Evolutionary conservation across 768 basidiomycete species (phyloP).

Genomic region (Termitomyces sp.): DNA sequence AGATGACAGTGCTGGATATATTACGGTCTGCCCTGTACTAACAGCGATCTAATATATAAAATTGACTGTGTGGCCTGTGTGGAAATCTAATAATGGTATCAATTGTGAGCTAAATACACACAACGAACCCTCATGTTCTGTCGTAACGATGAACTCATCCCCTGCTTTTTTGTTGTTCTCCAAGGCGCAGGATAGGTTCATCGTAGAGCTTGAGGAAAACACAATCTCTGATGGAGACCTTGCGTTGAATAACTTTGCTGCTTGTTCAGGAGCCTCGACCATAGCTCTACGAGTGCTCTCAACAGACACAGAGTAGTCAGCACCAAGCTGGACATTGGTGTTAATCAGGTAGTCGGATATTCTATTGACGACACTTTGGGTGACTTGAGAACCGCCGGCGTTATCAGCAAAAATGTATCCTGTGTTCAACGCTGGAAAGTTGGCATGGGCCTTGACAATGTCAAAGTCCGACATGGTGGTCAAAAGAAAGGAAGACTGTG

Average conservation of each 20-base stretch:
- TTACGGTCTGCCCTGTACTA: no score
- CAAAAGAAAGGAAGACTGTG: background rate
- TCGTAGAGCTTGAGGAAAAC: constrained; percentile 61
- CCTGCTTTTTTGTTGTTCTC: constrained; percentile 47
- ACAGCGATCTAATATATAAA: no score
- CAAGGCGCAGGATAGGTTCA: constrained; percentile 59
- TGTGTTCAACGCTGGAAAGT: constrained; percentile 55
- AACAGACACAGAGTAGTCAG: constrained; percentile 57
- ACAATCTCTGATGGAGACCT: constrained; percentile 56
- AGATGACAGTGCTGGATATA: no score
- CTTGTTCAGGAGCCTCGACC: constrained; percentile 41
- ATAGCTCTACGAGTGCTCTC: constrained; percentile 44
- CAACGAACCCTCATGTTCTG: constrained; percentile 68
- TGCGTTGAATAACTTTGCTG: constrained; percentile 60
- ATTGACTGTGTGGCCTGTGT: constrained; percentile 15
- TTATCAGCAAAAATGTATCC: constrained; percentile 72
- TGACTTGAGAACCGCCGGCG: constrained; percentile 67
- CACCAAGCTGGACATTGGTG: constrained; percentile 72
- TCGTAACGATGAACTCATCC: constrained; percentile 75
- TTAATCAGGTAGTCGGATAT: constrained; percentile 64
- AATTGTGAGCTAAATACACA: background rate
- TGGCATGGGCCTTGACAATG: constrained; percentile 44
- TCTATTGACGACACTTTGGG: constrained; percentile 47
- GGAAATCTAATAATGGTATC: background rate
- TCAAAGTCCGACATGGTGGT: constrained; percentile 29